Base-by-base conservation (phyloP, 2,329 filamentous ascomycete genomes). In the Botryotinia convoluta region DNA sequence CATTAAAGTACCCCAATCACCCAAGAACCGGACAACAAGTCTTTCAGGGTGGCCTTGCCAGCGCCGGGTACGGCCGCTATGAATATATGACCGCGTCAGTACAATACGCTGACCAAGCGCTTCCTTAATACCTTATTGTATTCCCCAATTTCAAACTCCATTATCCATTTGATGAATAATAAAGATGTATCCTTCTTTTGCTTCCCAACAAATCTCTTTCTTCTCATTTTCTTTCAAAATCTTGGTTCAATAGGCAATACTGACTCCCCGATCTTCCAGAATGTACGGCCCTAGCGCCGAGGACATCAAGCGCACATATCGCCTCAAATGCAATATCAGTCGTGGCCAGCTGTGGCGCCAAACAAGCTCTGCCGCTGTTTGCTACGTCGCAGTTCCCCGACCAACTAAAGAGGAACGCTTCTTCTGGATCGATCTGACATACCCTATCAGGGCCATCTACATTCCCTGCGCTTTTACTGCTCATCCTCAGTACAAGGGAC, bases 201-300 rank as follows among this genome's bases (percentile, higher is more conserved):
- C 44, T 45, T 20, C 44, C 18, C 18, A 45, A 18, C 18, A 8
- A 18, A 8, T 20, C 16, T 44, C 1, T 44, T 7, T 20, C 44
- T 45, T 20, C 44, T 20, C 6, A 7, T 44, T 45, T 45, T 20
- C 7, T 45, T 45, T 20, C 18, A 20, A 0, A 8, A 45, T 45
- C 44, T 20, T 45, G 18, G 1, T 45, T 45, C 44, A 14, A 20
- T 45, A 45, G 18, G 44, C 18, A 45, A 20, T 45, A 45, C 44
- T 45, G 44, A 45, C 44, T 45, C 18, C 44, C 44, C 18, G 44
- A 20, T 45, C 44, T 45, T 45, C 18, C 44, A 45, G 44, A 45
- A 69, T 65, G 63, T 65, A 65, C 63, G 63, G 63, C 42, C 22
- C 65, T n/a, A 69, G 65, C 35, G 35, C 65, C 35, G 65, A 69